Conservation (phyloP, 495 filamentous ascomycete genomes). For the Penicillium manginii region DNA sequence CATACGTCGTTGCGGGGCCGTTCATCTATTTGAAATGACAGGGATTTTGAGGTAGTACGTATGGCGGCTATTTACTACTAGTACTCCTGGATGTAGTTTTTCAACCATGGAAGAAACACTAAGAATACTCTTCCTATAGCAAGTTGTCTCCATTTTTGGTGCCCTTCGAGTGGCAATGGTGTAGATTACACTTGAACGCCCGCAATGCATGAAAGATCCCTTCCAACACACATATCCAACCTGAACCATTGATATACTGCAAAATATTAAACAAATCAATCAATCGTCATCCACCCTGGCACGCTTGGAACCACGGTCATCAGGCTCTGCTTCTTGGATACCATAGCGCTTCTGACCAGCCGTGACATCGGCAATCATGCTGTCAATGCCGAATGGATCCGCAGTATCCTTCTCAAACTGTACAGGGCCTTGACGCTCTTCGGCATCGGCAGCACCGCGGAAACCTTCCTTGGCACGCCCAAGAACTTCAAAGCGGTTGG, state of each 20-base stretch:
- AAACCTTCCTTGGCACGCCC: slow-evolving; percentile 87
- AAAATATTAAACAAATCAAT: slow-evolving; percentile 15
- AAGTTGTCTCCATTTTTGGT: slow-evolving; percentile 3
- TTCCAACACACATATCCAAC: slow-evolving; percentile 3
- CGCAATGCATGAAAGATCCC: slow-evolving; percentile 30
- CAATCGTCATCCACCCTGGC: slow-evolving; percentile 79
- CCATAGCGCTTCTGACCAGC: slow-evolving; percentile 80
- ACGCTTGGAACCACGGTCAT: slow-evolving; percentile 68
- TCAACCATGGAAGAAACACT: not conserved
- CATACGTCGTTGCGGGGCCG: no score
- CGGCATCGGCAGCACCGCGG: slow-evolving; percentile 84
- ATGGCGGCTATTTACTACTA: no score
- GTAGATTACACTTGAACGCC: slow-evolving; percentile 27
- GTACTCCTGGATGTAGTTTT: no score
- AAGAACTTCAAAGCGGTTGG: slow-evolving; percentile 80
- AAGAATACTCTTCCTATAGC: not conserved
- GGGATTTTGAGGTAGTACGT: not conserved
- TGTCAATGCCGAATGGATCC: slow-evolving; percentile 92
- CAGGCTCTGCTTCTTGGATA: slow-evolving; percentile 70
- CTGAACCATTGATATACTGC: slow-evolving; percentile 11
- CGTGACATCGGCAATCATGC: slow-evolving; percentile 83
- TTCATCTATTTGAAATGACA: not conserved
- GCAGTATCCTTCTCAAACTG: slow-evolving; percentile 92
- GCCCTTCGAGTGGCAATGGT: slow-evolving; percentile 8
- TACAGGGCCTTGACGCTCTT: slow-evolving; percentile 89